Evolutionary conservation across 1,139 yeast genomes (phyloP), one percentile per base, ranked within the genome.

Genomic region (Geotrichum candidum): DNA sequence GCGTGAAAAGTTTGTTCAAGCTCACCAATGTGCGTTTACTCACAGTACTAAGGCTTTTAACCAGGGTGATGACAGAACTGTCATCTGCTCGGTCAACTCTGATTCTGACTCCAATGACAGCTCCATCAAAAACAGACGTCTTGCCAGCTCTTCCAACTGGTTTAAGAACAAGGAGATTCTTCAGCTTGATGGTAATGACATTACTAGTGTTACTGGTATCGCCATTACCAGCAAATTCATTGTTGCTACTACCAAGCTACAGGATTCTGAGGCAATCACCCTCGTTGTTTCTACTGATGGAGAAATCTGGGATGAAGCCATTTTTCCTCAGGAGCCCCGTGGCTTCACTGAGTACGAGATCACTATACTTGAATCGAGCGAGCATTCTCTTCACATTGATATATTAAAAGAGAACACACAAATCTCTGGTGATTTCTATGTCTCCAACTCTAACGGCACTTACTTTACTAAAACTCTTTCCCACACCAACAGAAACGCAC

Each of bases 371-470:
- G 83, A 84, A 4, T 84, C 92, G 0, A 80, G 84, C 3, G 78
- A 81, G 0, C 76, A 79, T 68, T 82, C 90, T 0, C 71, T 88
- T 11, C 84, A 84, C 66, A 68, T 88, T 11, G 78, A 82, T 31
- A 80, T 82, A 11, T 75, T 68, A 62, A 54, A 65, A 23, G 65
- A 68, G 45, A 68, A 70, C 45, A 62, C 69, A 10, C 62, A 67
- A 13, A 62, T 69, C 15, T 62, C 65, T 5, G 72, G 82, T 70
- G 71, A 83, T 10, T 69, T 88, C 15, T 84, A 81, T 68, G 74
- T 83, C 2, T 84, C 90, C 2, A 89, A 87, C 69, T 84, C 88
- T 2, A 76, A 83, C 2, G 95, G 96, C 1, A 70, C 83, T 53
- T 78, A 78, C 59, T 87, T 83, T 72, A 77, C 76, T 22, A 79